These are phyloP conservation scores for Candida easanensis DNA, from an alignment of 805 yeast genomes.

Conservation along the genomic window DNA sequence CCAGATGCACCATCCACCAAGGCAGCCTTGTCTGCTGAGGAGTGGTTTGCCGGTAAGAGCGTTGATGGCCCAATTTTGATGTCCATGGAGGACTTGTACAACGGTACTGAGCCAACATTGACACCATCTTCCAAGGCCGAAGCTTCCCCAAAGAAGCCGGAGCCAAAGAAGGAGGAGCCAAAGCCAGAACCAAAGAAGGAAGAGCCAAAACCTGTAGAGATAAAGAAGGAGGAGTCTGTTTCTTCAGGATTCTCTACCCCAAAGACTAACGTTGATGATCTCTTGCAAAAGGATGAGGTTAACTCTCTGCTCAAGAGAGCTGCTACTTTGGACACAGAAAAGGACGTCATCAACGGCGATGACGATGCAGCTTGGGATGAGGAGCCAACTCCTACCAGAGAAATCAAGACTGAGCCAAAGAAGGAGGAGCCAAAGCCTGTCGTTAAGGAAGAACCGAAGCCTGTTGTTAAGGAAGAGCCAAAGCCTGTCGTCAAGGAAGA, in stretches of 20 bases:
- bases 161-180: conserved; percentile 21
- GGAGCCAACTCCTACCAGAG: conserved; percentile 10
- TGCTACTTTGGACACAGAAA: conserved; percentile 35
- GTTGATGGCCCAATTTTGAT: conserved; percentile 82
- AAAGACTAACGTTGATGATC: conserved; percentile 45
- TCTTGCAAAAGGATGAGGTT: conserved; percentile 47
- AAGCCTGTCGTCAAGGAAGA: conserved; percentile 14
- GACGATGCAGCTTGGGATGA: conserved; percentile 35
- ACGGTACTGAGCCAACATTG: conserved; percentile 60
- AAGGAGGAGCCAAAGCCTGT: conserved; percentile 11
- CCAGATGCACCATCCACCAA: conserved; percentile 84
- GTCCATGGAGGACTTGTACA: conserved; percentile 72
- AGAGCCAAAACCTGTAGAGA: conserved; percentile 20
- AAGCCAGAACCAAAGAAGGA: conserved; percentile 18
- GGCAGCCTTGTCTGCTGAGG: conserved; percentile 76
- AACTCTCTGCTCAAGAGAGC: conserved; percentile 47
- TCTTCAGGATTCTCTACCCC: conserved; percentile 29
- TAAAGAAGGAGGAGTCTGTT: conserved; percentile 17
- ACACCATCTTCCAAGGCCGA: conserved; percentile 35
- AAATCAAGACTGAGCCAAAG: conserved; percentile 8
- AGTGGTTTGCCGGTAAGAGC: conserved; percentile 75
- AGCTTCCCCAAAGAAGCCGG: conserved; percentile 22
- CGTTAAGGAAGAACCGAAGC: conserved; percentile 15
- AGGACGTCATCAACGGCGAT: conserved; percentile 20
- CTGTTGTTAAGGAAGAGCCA: conserved; percentile 12